These are phyloP conservation scores for Bipolaris oryzae DNA, from an alignment of 2,329 filamentous ascomycete genomes.

Conservation along the genomic window DNA sequence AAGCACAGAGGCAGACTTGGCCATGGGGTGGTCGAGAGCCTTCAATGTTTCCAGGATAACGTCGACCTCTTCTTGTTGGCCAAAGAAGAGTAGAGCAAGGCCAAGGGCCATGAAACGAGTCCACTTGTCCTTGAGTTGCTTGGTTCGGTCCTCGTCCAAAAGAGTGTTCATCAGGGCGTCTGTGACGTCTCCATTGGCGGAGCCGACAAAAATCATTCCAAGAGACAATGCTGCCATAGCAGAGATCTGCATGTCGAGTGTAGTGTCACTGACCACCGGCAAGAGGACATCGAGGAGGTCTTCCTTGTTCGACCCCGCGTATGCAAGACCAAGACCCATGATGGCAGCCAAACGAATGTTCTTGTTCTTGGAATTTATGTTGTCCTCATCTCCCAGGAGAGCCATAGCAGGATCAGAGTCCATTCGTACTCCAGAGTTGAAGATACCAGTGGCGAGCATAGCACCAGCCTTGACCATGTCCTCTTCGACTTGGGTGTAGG, in stretches of 20 bases:
- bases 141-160: constrained; percentile 89
- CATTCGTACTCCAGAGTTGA: constrained; percentile 88
- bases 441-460: constrained; percentile 90
- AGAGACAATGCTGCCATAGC: constrained; percentile 93
- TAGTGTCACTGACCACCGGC: constrained; percentile 84
- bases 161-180: constrained; percentile 91
- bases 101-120: constrained; percentile 95
- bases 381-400: constrained; percentile 78
- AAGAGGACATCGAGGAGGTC: constrained; percentile 84
- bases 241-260: constrained; percentile 90
- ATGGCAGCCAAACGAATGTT: constrained; percentile 82
- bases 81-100: constrained; percentile 91
- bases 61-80: constrained; percentile 97
- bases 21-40: constrained; percentile 95
- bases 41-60: constrained; percentile 96
- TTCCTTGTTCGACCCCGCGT: constrained; percentile 91
- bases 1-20: constrained; percentile 91
- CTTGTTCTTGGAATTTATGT: constrained; percentile 77
- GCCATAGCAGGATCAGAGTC: constrained; percentile 91
- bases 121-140: constrained; percentile 97
- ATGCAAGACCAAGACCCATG: constrained; percentile 94
- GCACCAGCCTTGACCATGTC: constrained; percentile 88
- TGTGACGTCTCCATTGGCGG: constrained; percentile 86
- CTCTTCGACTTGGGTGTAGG: constrained; percentile 85
- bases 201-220: constrained; percentile 90